Evolutionary conservation across 495 filamentous ascomycete genomes (phyloP), one percentile per base, ranked within the genome.

Genomic region (Xylaria flabelliformis): DNA sequence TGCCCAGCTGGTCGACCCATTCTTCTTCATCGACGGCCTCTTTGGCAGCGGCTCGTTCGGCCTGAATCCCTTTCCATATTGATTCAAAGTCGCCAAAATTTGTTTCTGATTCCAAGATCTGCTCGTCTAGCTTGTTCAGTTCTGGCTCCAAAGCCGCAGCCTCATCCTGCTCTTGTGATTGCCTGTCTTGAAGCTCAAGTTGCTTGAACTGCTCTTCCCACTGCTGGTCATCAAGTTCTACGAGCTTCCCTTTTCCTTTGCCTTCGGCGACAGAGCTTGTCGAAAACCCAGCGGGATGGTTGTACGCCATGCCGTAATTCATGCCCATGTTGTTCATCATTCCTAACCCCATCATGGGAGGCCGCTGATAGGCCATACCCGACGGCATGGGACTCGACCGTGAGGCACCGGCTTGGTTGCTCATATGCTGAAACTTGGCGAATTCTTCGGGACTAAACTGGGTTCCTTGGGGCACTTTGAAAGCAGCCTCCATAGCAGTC

Each of bases 161-260:
- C 70, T 90, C 89, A 77, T 97, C 93, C 72, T 88, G 74, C 59
- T 84, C 85, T 64, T 86, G 83, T 36, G 78, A 65, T 75, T 88
- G 82, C 61, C 88, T 85, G 26, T 90, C 91, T 62, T 90, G 88
- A 55, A 91, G 84, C 82, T 96, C 94, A 80, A 98, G 90, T 83
- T 95, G 88, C 56, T 91, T 90, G 78, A 99, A 99, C 78, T 98
- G 94, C 72, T 92, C 91, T 82, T 98, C 96, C 96, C 97, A 99
- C 70, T 96, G 91, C 75, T 90, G 86, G 71, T 98, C 94, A 77
- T 97, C 93, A 34, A 98, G 88, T 83, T 98, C 97, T 4, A 97
- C 89, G 83, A 99, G 91, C 81, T 97, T 98, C 44, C 94, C 95
- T 82, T 98, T 98, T 36, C 87, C 91, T 73, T 88, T 83, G 34